These are phyloP conservation scores for Sodiomyces alkalinus DNA, from an alignment of 2,329 filamentous ascomycete genomes.

Conservation along the genomic window DNA sequence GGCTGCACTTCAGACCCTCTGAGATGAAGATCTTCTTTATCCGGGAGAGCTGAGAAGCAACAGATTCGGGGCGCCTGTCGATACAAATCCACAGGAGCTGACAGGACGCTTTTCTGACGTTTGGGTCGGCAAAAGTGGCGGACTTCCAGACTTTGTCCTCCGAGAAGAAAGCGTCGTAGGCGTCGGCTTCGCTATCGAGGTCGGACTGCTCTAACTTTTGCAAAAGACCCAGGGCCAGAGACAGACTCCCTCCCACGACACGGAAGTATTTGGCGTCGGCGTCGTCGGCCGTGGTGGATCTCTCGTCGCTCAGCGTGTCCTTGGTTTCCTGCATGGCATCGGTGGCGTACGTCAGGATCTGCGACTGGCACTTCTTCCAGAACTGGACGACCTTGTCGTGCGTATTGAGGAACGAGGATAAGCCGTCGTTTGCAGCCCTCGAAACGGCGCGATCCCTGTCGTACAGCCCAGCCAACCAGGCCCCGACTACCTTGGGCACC, in stretches of 20 bases:
- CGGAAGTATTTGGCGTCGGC: constrained; percentile 73
- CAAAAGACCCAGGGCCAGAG: constrained; percentile 37
- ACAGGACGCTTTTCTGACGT: constrained; percentile 34
- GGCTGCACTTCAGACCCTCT: constrained; percentile 57
- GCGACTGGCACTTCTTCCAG: constrained; percentile 65
- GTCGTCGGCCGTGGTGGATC: constrained; percentile 72
- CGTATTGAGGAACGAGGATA: constrained; percentile 60
- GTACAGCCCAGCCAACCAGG: constrained; percentile 85
- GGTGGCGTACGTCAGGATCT: constrained; percentile 69
- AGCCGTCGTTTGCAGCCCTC: constrained; percentile 61
- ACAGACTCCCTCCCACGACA: constrained; percentile 44
- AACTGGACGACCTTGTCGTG: constrained; percentile 65
- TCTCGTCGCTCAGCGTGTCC: constrained; percentile 75
- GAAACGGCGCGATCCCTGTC: constrained; percentile 69
- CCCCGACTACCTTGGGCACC: constrained; percentile 61
- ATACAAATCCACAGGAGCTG: constrained; percentile 35
- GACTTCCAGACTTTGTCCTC: constrained; percentile 53
- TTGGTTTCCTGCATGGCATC: constrained; percentile 69
- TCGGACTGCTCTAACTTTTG: constrained; percentile 33
- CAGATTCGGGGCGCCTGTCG: constrained; percentile 26
- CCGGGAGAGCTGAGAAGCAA: constrained; percentile 33
- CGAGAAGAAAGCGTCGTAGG: constrained; percentile 52
- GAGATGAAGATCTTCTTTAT: constrained; percentile 48
- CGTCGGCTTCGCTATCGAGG: constrained; percentile 40
- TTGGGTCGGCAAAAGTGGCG: constrained; percentile 44